Evolutionary conservation across 208 protist genomes (phyloP), one percentile per base, ranked within the genome.

Genomic region (Leishmania tarentolae): DNA sequence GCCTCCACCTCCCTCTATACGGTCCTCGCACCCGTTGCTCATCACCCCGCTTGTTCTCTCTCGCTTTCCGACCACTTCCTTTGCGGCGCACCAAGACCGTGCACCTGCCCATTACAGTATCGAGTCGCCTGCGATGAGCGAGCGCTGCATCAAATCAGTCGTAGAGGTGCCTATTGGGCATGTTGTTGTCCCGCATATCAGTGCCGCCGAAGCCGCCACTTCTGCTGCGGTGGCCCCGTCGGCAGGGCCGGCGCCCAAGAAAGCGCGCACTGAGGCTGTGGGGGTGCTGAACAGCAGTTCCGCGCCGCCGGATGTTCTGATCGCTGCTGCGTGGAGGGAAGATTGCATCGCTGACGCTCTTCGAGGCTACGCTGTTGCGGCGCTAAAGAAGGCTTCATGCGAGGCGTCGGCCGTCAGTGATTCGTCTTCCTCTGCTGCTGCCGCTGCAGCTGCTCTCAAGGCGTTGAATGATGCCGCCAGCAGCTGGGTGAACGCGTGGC

Each of bases 321-420:
- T 44, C 17, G 57, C 66, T 28, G 11, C 70, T 3, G 76, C 21
- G 71, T 75, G 79, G 19, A 56, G 71, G 35, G 76, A 59, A 53
- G 40, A 71, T 13, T n/a, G n/a, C 28, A 66, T 85, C n/a, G 47
- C 71, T 7, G 52, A 74, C 0, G 76, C 81, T n/a, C 71, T 85
- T 52, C 76, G 63, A 42, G 47, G n/a, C 21, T 81, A 85, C 76
- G 81, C 76, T 24, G 56, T 78, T n/a, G 65, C 75, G 5, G 24
- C 37, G 7, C 68, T 84, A 0, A 47, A 9, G 44, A n/a, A 15
- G 52, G 24, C 37, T 52, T 35, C 37, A 68, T n/a, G 28, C 24
- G 24, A 70, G 19, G 35, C 42, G 31, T 17, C 2, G 19, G 59
- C 42, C 37, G 4, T 61, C 15, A n/a, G 52, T 9, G 35, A 31